Base-by-base conservation (phyloP, 1,139 yeast species). In the Kluyveromyces marxianus region DNA sequence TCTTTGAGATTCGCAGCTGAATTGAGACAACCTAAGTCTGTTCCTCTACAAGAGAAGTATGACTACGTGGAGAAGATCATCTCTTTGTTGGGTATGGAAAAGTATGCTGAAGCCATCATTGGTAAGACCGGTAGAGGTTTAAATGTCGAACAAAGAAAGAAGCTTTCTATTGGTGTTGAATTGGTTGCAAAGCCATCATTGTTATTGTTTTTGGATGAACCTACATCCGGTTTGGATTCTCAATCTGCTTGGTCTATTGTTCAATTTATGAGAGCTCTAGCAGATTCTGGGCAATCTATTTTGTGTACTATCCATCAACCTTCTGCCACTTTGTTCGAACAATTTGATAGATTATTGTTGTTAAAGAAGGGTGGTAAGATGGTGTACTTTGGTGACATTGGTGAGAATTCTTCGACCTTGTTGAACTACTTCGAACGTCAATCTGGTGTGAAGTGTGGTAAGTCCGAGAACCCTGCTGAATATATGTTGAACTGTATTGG, bases 231-330 rank as follows among this genome's bases (percentile, higher is more conserved):
- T 0, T 69, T 88, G 27, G 96, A 88, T 62, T 78, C 92, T 26
- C 79, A 84, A 46, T 85, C 95, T 0, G 86, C 96, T 0, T 72
- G 78, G 2, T 75, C 89, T 0, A 83, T 87, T 41, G 63, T 88
- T 39, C 71, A 72, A 35, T 78, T 87, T 42, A 69, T 88, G 48
- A 70, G 76, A 40, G 69, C 71, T 3, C 64, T 88, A 37, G 57
- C 59, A 1, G 70, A 72, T n/a, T 74, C 75, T 45, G 81, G 84
- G 0, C 80, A 87, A 25, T 86, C 95, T 0, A 69, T 88, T 8
- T 76, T 88, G 35, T 70, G 87, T 58, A 86, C 96, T 0, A 83
- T 88, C 45, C 96, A 88, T 60, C 96, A 88, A 57, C 96, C 96
- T 1, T 75, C 84, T 52, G 79, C 79, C 28, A 83, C 78, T 44